Percentiles rank a stretch among this genome's conserved stretches.
Conservation (phyloP, 805 yeast genomes). For the Priceomyces carsonii region DNA sequence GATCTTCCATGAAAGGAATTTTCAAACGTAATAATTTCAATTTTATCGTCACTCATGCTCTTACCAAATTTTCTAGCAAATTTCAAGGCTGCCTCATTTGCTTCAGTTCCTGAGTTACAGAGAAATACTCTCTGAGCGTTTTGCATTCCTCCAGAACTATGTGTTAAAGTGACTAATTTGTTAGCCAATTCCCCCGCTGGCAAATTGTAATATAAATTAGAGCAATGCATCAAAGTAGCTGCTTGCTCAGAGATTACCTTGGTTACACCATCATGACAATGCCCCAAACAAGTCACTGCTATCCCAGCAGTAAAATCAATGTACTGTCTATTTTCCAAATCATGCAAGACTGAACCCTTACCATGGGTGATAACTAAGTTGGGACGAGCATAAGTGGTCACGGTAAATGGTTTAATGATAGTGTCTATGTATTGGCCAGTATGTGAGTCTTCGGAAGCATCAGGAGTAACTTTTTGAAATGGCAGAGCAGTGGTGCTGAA, state of each 20-base stretch:
- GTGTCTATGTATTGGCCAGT: slow-evolving; percentile 45
- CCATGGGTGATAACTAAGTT: slow-evolving; percentile 77
- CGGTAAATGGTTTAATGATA: slow-evolving; percentile 54
- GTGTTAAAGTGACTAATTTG: slow-evolving; percentile 68
- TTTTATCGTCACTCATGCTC: slow-evolving; percentile 51
- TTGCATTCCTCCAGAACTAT: slow-evolving; percentile 73
- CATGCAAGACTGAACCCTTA: slow-evolving; percentile 77
- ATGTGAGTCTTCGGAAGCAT: slow-evolving; percentile 31
- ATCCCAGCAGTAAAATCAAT: slow-evolving; percentile 95
- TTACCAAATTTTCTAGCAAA: slow-evolving; percentile 80
- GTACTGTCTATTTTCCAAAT: slow-evolving; percentile 72
- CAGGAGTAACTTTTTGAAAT: slow-evolving; percentile 20
- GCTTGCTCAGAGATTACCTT: slow-evolving; percentile 74
- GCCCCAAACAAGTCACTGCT: slow-evolving; percentile 96
- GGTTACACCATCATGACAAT: slow-evolving; percentile 73
- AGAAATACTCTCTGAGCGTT: slow-evolving; percentile 73
- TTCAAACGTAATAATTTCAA: slow-evolving; percentile 82
- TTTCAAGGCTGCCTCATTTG: slow-evolving; percentile 60
- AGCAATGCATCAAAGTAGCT: slow-evolving; percentile 70
- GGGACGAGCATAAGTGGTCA: slow-evolving; percentile 81
- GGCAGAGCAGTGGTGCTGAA: too few relatives aligned
- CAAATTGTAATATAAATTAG: slow-evolving; percentile 81
- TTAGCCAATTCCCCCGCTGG: slow-evolving; percentile 81
- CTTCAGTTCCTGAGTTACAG: slow-evolving; percentile 62
- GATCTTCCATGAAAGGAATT: slow-evolving; percentile 95